phyloP scores from a whole-genome alignment of 2,329 filamentous ascomycete genomes.

The Sclerotinia spermophila region DNA sequence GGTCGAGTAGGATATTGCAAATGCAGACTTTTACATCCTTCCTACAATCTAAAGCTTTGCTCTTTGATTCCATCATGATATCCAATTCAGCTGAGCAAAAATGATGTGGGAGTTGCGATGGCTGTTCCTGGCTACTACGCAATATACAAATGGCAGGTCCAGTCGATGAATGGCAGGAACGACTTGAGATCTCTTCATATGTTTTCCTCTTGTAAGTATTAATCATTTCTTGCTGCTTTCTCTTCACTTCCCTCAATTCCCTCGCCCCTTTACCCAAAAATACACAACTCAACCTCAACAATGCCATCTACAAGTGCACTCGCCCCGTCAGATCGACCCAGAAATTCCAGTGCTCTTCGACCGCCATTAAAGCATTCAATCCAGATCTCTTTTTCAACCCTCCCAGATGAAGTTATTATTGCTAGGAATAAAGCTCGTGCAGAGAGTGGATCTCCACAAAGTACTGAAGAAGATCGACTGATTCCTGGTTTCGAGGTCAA shows the following conservation, averaged over 20 bases:
- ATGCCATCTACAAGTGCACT: background rate
- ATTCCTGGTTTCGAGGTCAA: conserved; percentile 20
- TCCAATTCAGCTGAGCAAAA: background rate
- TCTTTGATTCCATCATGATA: background rate
- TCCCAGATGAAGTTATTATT: background rate
- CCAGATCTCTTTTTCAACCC: conserved; percentile 2
- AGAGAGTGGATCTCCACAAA: background rate
- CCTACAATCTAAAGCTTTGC: background rate
- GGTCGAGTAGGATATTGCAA: no score
- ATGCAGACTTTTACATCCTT: background rate
- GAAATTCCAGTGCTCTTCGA: background rate
- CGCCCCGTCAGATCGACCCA: background rate
- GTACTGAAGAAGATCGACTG: conserved; percentile 1
- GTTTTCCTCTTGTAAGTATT: background rate
- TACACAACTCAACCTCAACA: background rate
- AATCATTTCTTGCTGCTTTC: background rate
- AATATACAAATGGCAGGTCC: background rate
- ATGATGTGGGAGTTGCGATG: background rate
- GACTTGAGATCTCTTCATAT: background rate
- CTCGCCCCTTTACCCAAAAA: background rate
- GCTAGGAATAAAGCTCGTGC: background rate
- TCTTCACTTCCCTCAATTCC: background rate
- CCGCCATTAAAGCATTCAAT: conserved; percentile 2
- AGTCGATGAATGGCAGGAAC: background rate
- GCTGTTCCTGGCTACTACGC: background rate